These are phyloP conservation scores for Hypoxylon sp. DNA, from an alignment of 2,329 filamentous ascomycete genomes.

Conservation along the genomic window DNA sequence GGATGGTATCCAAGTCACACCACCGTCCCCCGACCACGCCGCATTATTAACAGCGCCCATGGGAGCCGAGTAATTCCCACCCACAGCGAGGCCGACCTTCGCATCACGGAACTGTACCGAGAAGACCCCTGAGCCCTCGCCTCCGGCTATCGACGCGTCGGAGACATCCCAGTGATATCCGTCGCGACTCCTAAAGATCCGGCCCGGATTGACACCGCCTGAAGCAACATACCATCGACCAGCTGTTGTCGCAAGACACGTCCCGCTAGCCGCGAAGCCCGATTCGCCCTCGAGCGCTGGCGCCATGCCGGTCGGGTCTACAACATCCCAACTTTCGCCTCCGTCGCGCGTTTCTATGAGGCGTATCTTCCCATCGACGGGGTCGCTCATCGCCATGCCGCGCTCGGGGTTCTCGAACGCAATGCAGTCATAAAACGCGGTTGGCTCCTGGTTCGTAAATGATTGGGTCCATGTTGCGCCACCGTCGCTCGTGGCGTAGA, in stretches of 20 bases:
- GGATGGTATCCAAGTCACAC: slow-evolving; percentile 50
- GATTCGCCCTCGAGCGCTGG: slow-evolving; percentile 51
- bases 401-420: slow-evolving; percentile 49
- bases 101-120: slow-evolving; percentile 54
- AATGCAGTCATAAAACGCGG: slow-evolving; percentile 56
- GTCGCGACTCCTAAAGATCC: slow-evolving; percentile 51
- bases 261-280: slow-evolving; percentile 55
- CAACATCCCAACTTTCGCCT: slow-evolving; percentile 49
- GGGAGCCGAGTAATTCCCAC: slow-evolving; percentile 52
- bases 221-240: slow-evolving; percentile 53
- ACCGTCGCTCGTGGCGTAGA: slow-evolving; percentile 53
- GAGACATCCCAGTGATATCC: slow-evolving; percentile 51
- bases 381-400: slow-evolving; percentile 55
- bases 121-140: slow-evolving; percentile 52
- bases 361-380: slow-evolving; percentile 54
- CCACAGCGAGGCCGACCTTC: slow-evolving; percentile 51
- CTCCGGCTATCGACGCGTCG: slow-evolving; percentile 49
- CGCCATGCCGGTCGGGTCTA: slow-evolving; percentile 50
- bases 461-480: slow-evolving; percentile 50
- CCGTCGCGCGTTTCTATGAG: slow-evolving; percentile 54
- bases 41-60: slow-evolving; percentile 45
- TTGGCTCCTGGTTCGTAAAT: slow-evolving; percentile 51
- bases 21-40: slow-evolving; percentile 54
- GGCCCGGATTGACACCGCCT: slow-evolving; percentile 51
- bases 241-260: slow-evolving; percentile 52